These are phyloP conservation scores for Fallopia convolvulus DNA, from an alignment of 148 eudicot genomes.

Conservation along the genomic window DNA sequence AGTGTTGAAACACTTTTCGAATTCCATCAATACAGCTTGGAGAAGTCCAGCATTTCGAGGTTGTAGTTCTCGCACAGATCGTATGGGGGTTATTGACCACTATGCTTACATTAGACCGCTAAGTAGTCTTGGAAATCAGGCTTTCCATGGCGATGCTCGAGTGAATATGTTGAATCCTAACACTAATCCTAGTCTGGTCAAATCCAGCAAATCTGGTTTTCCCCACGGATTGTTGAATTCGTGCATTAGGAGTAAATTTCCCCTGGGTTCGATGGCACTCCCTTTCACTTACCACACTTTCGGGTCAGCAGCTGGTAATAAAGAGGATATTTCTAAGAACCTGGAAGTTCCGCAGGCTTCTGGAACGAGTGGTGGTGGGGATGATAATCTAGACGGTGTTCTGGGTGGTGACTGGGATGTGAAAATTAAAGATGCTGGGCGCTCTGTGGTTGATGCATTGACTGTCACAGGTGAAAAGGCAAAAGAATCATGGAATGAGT, in stretches of 20 bases:
- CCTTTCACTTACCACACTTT: conserved; percentile 29
- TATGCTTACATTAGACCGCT: conserved; percentile 24
- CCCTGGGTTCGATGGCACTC: conserved; percentile 27
- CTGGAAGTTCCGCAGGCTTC: conserved; percentile 30
- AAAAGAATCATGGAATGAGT: conserved; percentile 50
- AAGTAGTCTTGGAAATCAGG: conserved; percentile 21
- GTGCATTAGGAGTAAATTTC: conserved; percentile 15
- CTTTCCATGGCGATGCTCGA: conserved; percentile 21
- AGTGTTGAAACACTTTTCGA: conserved; percentile 30
- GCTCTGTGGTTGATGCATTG: conserved; percentile 44
- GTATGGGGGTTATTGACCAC: conserved; percentile 11
- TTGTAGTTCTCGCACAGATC: conserved; percentile 14
- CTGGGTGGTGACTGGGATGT: conserved; percentile 55
- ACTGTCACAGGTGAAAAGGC: conserved; percentile 46
- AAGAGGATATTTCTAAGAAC: conserved; percentile 33
- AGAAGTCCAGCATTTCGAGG: conserved; percentile 14
- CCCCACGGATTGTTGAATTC: conserved; percentile 28
- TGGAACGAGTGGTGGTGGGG: conserved; percentile 28
- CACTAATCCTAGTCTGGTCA: conserved; percentile 17
- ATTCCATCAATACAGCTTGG: conserved; percentile 13
- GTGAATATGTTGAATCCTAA: conserved; percentile 17
- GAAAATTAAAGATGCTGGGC: conserved; percentile 53
- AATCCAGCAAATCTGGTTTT: conserved; percentile 20
- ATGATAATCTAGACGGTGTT: conserved; percentile 25
- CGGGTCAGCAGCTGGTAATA: conserved; percentile 41